Evolutionary conservation across 73 alveolate species (phyloP).

Genomic region (Symbiodinium pilosum): DNA sequence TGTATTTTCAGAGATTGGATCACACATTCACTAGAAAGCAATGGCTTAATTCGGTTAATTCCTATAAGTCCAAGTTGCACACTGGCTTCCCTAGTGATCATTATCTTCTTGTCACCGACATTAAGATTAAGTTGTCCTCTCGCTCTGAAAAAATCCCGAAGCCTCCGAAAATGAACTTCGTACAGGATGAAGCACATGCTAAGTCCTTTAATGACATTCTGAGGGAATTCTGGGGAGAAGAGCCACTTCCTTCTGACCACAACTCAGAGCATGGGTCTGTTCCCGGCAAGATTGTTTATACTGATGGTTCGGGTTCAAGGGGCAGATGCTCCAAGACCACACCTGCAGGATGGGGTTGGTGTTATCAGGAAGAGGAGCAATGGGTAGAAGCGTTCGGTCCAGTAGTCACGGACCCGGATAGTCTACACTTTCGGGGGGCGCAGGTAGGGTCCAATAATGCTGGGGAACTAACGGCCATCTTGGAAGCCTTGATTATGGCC

Average conservation of each 20-base stretch:
- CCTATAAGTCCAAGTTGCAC: background rate
- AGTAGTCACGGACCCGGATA: background rate
- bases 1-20: background rate
- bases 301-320: background rate
- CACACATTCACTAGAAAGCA: background rate
- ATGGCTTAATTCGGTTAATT: background rate
- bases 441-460: background rate
- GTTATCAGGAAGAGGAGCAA: background rate
- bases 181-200: too few relatives aligned
- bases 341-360: background rate
- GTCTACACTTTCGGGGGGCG: background rate
- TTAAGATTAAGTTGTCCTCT: background rate
- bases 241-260: too few relatives aligned
- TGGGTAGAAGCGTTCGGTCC: background rate
- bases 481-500: background rate
- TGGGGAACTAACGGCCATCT: background rate
- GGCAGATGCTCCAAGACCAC: background rate
- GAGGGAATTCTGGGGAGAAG: too few relatives aligned
- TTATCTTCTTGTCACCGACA: background rate
- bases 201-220: too few relatives aligned
- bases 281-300: too few relatives aligned
- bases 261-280: too few relatives aligned
- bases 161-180: too few relatives aligned
- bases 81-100: slow-evolving; percentile 7
- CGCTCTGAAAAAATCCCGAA: background rate